phyloP scores from a whole-genome alignment of 2,329 filamentous ascomycete genomes.

The Sporothrix protearum region DNA sequence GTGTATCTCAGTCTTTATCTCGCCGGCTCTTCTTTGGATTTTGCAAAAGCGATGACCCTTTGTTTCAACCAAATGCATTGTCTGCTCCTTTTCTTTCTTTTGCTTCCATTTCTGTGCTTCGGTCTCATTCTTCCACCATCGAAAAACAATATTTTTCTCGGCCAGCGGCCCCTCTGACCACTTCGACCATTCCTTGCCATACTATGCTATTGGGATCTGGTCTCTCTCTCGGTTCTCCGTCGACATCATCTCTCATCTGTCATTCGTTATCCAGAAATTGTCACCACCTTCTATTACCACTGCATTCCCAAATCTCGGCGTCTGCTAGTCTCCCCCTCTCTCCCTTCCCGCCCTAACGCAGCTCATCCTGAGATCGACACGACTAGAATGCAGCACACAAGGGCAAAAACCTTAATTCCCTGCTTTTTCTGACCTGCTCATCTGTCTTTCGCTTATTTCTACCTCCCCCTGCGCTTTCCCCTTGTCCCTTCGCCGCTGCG shows the following conservation, averaged over 20 bases:
- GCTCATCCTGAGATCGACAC: slow-evolving; percentile 14
- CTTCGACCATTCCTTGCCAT: neutral
- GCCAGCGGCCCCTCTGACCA: neutral
- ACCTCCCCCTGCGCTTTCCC: neutral
- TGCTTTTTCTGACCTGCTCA: neutral
- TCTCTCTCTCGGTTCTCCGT: neutral
- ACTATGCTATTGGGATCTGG: neutral
- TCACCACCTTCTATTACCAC: neutral
- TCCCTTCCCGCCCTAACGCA: neutral
- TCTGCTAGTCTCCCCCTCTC: neutral
- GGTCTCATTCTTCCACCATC: neutral
- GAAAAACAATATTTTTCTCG: neutral
- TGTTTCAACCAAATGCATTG: too few relatives aligned
- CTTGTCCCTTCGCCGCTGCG: neutral
- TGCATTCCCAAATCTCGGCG: neutral
- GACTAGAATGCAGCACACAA: neutral
- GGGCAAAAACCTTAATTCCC: neutral
- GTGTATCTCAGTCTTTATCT: neutral
- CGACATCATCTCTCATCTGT: neutral
- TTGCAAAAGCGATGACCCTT: neutral
- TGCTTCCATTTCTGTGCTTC: neutral
- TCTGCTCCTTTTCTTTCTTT: neutral
- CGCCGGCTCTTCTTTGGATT: neutral
- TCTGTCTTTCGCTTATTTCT: neutral
- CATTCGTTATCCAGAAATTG: neutral